These are phyloP conservation scores for Hymenoscyphus albidus DNA, from an alignment of 2,329 filamentous ascomycete genomes.

Conservation along the genomic window DNA sequence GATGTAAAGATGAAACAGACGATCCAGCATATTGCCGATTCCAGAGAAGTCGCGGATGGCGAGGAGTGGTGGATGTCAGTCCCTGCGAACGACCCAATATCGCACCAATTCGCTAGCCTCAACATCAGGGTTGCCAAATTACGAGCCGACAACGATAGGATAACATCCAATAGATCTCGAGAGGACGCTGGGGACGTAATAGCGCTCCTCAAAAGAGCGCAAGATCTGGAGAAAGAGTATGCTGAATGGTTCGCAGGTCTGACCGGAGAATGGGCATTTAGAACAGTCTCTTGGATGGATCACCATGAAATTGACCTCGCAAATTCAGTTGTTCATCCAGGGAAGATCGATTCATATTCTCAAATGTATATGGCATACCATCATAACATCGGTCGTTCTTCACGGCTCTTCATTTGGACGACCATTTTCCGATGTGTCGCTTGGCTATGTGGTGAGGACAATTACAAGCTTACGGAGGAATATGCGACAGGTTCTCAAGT, in stretches of 20 bases:
- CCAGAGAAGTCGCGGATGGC: conserved; percentile 48
- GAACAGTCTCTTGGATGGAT: conserved; percentile 53
- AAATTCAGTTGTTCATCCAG: conserved; percentile 53
- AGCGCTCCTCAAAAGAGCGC: conserved; percentile 48
- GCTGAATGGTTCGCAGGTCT: conserved; percentile 47
- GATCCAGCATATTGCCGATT: conserved; percentile 52
- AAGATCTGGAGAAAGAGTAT: conserved; percentile 49
- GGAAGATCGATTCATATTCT: conserved; percentile 54
- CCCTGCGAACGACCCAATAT: conserved; percentile 47
- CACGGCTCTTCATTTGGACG: conserved; percentile 51
- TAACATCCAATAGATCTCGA: conserved; percentile 35
- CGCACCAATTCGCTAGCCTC: conserved; percentile 43
- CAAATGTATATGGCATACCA: conserved; percentile 56
- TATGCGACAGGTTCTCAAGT: conserved; percentile 51
- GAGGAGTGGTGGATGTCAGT: conserved; percentile 54
- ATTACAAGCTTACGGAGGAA: conserved; percentile 58
- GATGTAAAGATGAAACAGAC: conserved; percentile 47
- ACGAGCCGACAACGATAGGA: conserved; percentile 50
- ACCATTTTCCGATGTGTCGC: conserved; percentile 56
- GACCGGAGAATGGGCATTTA: conserved; percentile 47
- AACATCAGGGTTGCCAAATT: conserved; percentile 52
- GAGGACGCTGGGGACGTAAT: conserved; percentile 49
- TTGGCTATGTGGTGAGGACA: conserved; percentile 54
- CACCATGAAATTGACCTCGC: conserved; percentile 46
- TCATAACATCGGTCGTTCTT: conserved; percentile 53